phyloP scores from a whole-genome alignment of 2,329 filamentous ascomycete genomes.

The Cercospora sp. region DNA sequence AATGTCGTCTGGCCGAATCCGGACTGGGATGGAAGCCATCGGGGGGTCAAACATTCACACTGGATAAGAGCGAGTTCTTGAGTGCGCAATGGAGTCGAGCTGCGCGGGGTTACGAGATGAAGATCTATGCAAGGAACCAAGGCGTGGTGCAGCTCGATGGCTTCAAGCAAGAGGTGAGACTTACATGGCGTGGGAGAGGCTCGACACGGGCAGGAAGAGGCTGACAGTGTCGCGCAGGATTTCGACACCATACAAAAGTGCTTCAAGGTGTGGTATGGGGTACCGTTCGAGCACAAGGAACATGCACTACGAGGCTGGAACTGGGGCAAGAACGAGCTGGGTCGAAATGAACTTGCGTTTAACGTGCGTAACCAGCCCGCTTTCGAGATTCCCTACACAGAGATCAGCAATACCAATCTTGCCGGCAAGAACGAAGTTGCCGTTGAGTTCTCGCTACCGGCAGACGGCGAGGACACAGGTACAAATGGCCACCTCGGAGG shows the following conservation, averaged over 20 bases:
- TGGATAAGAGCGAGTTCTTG: slow-evolving; percentile 81
- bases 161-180: slow-evolving; percentile 76
- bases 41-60: slow-evolving; percentile 88
- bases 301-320: slow-evolving; percentile 97
- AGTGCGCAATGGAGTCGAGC: slow-evolving; percentile 93
- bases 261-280: slow-evolving; percentile 98
- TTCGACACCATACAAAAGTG: slow-evolving; percentile 86
- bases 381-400: slow-evolving; percentile 95
- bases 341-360: slow-evolving; percentile 91
- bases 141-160: slow-evolving; percentile 92
- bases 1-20: slow-evolving; percentile 91
- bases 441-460: slow-evolving; percentile 82
- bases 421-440: slow-evolving; percentile 97
- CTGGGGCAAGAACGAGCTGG: slow-evolving; percentile 97
- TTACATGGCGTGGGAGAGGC: slow-evolving; percentile 23
- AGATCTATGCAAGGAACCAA: slow-evolving; percentile 80
- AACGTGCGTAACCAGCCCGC: slow-evolving; percentile 95
- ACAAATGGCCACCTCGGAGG: slow-evolving; percentile 73
- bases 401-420: slow-evolving; percentile 96
- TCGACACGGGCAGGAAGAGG: slow-evolving; percentile 2
- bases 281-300: slow-evolving; percentile 87
- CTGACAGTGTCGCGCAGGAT: slow-evolving; percentile 57
- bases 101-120: slow-evolving; percentile 88
- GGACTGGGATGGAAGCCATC: slow-evolving; percentile 94
- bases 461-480: slow-evolving; percentile 69